Evolutionary conservation across 148 eudicot genomes (phyloP), one percentile per base, ranked within the genome.

Genomic region (Chenopodium formosanum): DNA sequence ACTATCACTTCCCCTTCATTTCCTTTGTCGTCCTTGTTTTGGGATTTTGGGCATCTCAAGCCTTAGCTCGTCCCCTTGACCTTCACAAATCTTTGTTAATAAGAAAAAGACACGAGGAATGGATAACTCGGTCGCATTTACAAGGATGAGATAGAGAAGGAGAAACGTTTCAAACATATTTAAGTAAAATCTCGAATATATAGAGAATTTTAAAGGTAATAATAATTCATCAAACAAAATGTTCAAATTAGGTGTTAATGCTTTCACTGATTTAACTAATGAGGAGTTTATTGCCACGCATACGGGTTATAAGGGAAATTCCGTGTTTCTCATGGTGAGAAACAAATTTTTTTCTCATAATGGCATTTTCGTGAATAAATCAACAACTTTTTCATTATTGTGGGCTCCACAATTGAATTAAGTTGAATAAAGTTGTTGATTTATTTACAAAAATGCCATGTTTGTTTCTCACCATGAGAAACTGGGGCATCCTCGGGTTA

Each of bases 61-160:
- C 78, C 11, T 32, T 63, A 1, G 71, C 89, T 52, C 84, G 86
- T 31, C 79, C 46, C 27, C 69, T 82, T 66, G 68, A 53, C 25
- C 76, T 82, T 32, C 65, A 31, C 7, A 48, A 72, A 50, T 79
- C 79, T 74, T 78, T 86, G 4, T 10, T 14, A 0, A 58, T 23
- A 37, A 71, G 52, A 22, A 77, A 73, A 27, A 86, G 65, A 66
- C 91, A 91, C 80, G 85, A 88, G 83, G 82, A 73, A 29, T 89
- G 93, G 91, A 85, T 88, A 87, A 78, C 83, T 50, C 78, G 94
- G 91, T 50, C 88, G 90, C 0, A 79, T 82, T 10, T 91, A 89
- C 27, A 27, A 27, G 27, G 27, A 27, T 27, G 27, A 27, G 27
- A 27, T 27, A 27, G 27, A 27, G 27, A 27, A 27, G 27, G 27